phyloP scores from a whole-genome alignment of 2,329 filamentous ascomycete genomes.

The Chalara sp. region DNA sequence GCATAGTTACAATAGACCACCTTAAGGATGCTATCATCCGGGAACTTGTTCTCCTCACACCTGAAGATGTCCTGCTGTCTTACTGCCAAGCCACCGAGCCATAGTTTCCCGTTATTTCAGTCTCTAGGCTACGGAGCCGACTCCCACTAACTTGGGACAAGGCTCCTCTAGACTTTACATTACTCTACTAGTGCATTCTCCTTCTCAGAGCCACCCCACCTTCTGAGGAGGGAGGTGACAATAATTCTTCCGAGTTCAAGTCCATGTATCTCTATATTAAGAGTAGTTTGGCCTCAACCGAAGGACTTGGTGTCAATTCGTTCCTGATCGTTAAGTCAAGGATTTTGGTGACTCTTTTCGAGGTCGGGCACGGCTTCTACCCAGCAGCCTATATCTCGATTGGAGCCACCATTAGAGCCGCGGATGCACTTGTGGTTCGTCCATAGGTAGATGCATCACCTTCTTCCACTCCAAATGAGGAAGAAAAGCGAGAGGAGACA shows the following conservation, averaged over 20 bases:
- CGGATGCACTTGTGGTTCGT: conserved; percentile 12
- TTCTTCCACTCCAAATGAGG: conserved; percentile 3
- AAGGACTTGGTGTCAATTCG: conserved; percentile 16
- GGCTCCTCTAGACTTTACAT: conserved; percentile 7
- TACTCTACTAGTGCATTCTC: conserved; percentile 12
- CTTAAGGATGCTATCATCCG: conserved; percentile 12
- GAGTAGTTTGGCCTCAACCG: conserved; percentile 7
- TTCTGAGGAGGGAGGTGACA: conserved; percentile 2
- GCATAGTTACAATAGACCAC: conserved; percentile 5
- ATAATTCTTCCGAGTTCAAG: conserved; percentile 7
- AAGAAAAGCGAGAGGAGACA: conserved; percentile 7
- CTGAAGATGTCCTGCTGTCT: conserved; percentile 6
- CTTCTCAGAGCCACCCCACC: conserved; percentile 10
- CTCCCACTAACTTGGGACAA: conserved; percentile 13
- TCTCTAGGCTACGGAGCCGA: conserved; percentile 7
- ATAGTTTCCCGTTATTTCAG: conserved; percentile 15
- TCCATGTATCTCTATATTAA: conserved; percentile 13
- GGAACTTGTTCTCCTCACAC: conserved; percentile 5
- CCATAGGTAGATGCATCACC: conserved; percentile 4
- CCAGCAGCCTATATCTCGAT: conserved; percentile 16
- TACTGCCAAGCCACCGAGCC: conserved; percentile 10
- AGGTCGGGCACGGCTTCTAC: conserved; percentile 16
- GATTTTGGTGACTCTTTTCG: conserved; percentile 16
- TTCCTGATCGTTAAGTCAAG: conserved; percentile 10
- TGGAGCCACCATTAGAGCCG: conserved; percentile 11